These are phyloP conservation scores for Ascochyta pisi DNA, from an alignment of 2,329 filamentous ascomycete genomes.

Conservation along the genomic window DNA sequence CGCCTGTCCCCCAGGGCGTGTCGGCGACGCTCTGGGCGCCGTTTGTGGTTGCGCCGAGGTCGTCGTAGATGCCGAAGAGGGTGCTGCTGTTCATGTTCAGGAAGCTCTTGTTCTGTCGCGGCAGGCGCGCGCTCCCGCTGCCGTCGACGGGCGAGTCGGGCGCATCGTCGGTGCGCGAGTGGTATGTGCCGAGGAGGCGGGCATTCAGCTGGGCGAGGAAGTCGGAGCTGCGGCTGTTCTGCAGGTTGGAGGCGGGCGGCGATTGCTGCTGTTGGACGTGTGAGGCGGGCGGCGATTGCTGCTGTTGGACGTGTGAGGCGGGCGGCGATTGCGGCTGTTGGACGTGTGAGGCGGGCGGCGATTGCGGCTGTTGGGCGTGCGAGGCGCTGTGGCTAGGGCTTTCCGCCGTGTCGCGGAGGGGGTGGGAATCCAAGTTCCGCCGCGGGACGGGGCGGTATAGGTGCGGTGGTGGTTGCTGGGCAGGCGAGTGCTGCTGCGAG, in stretches of 20 bases:
- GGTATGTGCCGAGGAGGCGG: constrained; percentile 41
- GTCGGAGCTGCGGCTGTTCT: constrained; percentile 34
- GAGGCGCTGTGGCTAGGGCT: constrained; percentile 23
- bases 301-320: constrained; percentile 14
- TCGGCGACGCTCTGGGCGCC: constrained; percentile 59
- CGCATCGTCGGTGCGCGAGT: constrained; percentile 32
- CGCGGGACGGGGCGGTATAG: constrained; percentile 50
- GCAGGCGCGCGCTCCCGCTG: constrained; percentile 27
- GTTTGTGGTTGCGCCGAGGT: constrained; percentile 33
- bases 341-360: constrained; percentile 21
- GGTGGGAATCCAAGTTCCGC: constrained; percentile 37
- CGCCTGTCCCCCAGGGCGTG: constrained; percentile 81
- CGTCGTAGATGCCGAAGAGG: constrained; percentile 85
- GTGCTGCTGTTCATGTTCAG: constrained; percentile 89
- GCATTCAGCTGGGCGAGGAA: constrained; percentile 49
- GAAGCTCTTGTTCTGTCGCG: constrained; percentile 74
- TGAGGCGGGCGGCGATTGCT: constrained; percentile 18
- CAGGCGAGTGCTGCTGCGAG: constrained; percentile 16
- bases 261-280: constrained; percentile 9
- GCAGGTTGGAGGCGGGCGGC: constrained; percentile 27
- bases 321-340: constrained; percentile 9
- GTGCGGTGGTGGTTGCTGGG: constrained; percentile 33
- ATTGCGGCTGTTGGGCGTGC: not conserved
- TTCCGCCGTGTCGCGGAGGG: constrained; percentile 33
- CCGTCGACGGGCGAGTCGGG: constrained; percentile 22